Evolutionary conservation across 306 rosid species (phyloP).

Genomic region (Rosa multiflora): DNA sequence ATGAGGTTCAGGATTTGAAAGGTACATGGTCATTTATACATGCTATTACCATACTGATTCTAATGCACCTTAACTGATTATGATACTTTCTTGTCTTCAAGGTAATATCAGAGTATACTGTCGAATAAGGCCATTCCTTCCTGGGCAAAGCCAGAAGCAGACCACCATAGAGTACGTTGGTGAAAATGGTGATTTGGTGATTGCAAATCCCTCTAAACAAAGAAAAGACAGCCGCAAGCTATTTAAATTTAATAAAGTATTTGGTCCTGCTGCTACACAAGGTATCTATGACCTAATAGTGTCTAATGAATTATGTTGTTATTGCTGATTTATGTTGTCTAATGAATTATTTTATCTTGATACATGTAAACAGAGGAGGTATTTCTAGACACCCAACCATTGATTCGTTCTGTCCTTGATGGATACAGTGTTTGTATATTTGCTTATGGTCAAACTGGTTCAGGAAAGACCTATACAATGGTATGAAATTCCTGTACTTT

Average conservation of each 20-base stretch:
- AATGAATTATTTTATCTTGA: neutral
- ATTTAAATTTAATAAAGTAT: constrained; percentile 93
- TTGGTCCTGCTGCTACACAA: constrained; percentile 79
- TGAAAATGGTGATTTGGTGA: constrained; percentile 83
- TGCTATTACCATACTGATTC: neutral
- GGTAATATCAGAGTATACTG: constrained; percentile 98
- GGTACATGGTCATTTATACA: constrained; percentile 39
- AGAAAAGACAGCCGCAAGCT: constrained; percentile 80
- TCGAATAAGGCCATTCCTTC: constrained; percentile 95
- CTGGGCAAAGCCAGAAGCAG: constrained; percentile 78
- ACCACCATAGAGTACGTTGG: constrained; percentile 80
- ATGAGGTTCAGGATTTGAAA: constrained; percentile 97
- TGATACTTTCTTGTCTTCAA: constrained; percentile 28
- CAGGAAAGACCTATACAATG: constrained; percentile 98
- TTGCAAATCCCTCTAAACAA: constrained; percentile 81
- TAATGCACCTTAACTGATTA: constrained; percentile 25
- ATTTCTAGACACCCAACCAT: constrained; percentile 79
- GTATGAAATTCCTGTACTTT: constrained; percentile 42
- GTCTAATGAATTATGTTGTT: constrained; percentile 11
- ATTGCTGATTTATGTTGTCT: neutral
- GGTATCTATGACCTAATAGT: constrained; percentile 45
- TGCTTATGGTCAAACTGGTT: constrained; percentile 99
- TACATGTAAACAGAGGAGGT: constrained; percentile 65
- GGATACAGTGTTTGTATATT: constrained; percentile 98
- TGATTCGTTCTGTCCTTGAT: constrained; percentile 91